Base-by-base conservation (phyloP, 2,329 filamentous ascomycete genomes). In the Talaromyces sp. region DNA sequence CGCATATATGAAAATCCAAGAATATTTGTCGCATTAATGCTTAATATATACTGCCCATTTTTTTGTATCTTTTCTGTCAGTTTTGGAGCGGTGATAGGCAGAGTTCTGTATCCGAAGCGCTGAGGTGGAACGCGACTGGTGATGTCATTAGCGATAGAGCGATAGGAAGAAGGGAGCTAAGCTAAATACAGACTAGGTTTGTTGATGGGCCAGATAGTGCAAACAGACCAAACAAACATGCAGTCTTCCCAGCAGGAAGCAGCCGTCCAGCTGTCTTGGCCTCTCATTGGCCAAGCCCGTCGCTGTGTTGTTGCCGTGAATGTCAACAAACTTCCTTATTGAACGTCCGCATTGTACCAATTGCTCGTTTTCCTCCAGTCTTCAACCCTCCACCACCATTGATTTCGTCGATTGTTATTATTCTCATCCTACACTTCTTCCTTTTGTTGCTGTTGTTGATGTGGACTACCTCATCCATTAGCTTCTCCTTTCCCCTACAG, bases 81-180 rank as follows among this genome's bases (percentile, higher is more conserved):
- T 57, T 19, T n/a, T 60, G 62, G 19, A 6, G 27, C 24, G 57
- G 58, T 43, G 11, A 31, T 10, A 11, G 16, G 39, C 16, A 41
- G 7, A 37, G 58, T 60, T 45, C 27, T 19, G n/a, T 43, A n/a
- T 61, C 48, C 24, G 41, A 35, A n/a, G 13, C 24, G 41, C 39
- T 5, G 27, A 24, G 60, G 73, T 45, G 56, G 69, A 71, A 74
- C 73, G 73, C 71, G 73, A 65, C 54, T 22, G 22, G 65, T 74
- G 73, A 74, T 73, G 72, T 73, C 71, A 72, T 68, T 24, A 24
- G 4, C 19, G 9, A 22, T n/a, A 35, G 27, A 33, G 48, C 16
- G 35, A 35, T 31, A 24, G 24, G 60, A 63, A 68, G 70, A 71
- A 73, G 39, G 22, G 37, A 8, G n/a, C 67, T 66, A 66, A 52